Evolutionary conservation across 108 stramenopile species (phyloP), one percentile per base, ranked within the genome.

Genomic region (Cyclostephanos tholiformis): DNA sequence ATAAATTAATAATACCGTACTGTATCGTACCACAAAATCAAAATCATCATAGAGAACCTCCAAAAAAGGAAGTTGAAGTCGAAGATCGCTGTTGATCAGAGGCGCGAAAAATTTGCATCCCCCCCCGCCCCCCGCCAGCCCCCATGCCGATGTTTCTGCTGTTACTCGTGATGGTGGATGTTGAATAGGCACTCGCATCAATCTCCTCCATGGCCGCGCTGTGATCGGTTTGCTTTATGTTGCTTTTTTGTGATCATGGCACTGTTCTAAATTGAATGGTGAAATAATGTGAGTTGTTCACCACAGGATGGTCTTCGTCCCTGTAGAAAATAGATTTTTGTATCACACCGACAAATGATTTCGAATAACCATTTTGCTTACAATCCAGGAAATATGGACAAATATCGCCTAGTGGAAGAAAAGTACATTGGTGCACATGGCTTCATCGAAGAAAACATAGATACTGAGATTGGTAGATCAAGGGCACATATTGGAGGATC

Each of bases 331-430:
- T 2, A 17, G 29, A 29, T 9, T 23, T 46, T 46, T 46, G 14
- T 17, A 46, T 46, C 44, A 46, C 41, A 32, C 32, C 32, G 4
- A 32, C 32, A 2, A 32, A 32, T 41, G 41, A 41, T 41, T 41
- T 41, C 32, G 41, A 12, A 41, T 10, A 7, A 12, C 41, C 41
- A 12, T 41, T 41, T 41, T 41, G 0, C 12, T 12, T 10, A 14
- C 16, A 14, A 41, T 46, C 14, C 44, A 46, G 44, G 44, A 46
- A 85, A 82, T 17, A 94, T 94, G 93, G 93, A 94, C 50, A 94
- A 94, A 82, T 94, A 91, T 76, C 86, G 93, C 27, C 71, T 94
- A 55, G 89, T 91, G 56, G 87, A 90, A 81, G 89, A 93, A 59
- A 82, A 75, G 65, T 50, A 61, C 51, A 71, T 75, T 50, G 73